A percentile compares a stretch with the other conserved stretches of the same genome.
These are phyloP conservation scores for Penicillium janthinellum DNA, from an alignment of 2,329 filamentous ascomycete genomes.

Conservation along the genomic window DNA sequence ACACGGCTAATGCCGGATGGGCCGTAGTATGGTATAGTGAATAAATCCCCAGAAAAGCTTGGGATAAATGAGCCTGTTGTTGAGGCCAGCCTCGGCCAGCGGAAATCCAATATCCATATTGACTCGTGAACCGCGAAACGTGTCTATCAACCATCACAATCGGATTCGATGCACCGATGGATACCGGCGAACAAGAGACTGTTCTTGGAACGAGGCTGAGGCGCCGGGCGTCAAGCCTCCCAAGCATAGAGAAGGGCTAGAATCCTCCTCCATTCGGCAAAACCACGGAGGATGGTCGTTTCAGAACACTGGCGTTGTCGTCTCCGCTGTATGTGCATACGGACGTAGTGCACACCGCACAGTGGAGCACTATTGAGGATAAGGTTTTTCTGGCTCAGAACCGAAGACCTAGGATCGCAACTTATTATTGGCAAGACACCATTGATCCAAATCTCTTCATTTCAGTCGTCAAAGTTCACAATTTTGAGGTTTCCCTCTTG, in stretches of 20 bases:
- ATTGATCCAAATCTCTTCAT: not conserved
- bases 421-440: not conserved
- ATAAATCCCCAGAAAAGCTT: not conserved
- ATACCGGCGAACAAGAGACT: not conserved
- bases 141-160: not conserved
- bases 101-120: not conserved
- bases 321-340: not conserved
- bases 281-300: not conserved
- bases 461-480: not conserved
- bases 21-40: not conserved
- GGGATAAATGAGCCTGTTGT: not conserved
- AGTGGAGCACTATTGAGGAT: not conserved
- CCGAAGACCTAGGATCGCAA: not conserved
- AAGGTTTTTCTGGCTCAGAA: constrained; percentile 3
- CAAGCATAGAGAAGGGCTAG: not conserved
- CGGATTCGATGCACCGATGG: not conserved
- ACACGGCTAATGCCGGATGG: constrained; percentile 2
- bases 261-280: not conserved
- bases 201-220: not conserved
- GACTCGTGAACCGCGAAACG: not conserved
- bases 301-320: not conserved
- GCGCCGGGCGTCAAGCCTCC: not conserved
- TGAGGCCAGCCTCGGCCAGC: not conserved
- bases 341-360: not conserved
- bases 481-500: not conserved